These are phyloP conservation scores for Tuber magnatum DNA, from an alignment of 495 filamentous ascomycete species.

Conservation along the genomic window DNA sequence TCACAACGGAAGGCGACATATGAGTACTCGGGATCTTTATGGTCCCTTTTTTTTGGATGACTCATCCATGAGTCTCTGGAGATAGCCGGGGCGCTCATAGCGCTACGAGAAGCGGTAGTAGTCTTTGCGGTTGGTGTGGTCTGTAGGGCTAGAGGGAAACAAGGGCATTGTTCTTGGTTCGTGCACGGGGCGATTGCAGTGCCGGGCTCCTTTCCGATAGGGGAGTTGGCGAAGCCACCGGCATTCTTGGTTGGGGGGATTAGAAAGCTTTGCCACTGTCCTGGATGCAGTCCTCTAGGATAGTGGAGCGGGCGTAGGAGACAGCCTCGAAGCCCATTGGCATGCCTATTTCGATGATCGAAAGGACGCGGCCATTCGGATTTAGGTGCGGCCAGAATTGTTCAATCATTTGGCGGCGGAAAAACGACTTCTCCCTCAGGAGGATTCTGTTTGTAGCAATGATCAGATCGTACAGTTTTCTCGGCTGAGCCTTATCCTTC, in stretches of 20 bases:
- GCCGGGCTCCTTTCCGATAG: constrained; percentile 51
- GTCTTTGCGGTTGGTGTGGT: too few relatives aligned
- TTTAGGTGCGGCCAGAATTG: constrained; percentile 80
- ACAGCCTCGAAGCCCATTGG: constrained; percentile 86
- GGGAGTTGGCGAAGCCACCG: constrained; percentile 42
- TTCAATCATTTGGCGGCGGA: constrained; percentile 66
- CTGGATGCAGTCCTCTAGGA: constrained; percentile 67
- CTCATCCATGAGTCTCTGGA: constrained; percentile 68
- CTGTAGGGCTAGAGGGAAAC: too few relatives aligned
- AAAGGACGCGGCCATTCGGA: constrained; percentile 72
- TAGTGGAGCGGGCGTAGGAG: constrained; percentile 66
- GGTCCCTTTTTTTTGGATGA: constrained; percentile 52
- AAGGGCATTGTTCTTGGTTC: too few relatives aligned
- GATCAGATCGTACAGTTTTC: constrained; percentile 78
- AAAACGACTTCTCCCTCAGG: constrained; percentile 60
- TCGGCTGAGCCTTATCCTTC: constrained; percentile 46
- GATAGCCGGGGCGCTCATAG: constrained; percentile 70
- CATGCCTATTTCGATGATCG: constrained; percentile 81
- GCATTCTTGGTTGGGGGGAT: constrained; percentile 42
- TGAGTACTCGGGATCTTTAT: constrained; percentile 81
- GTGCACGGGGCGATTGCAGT: too few relatives aligned
- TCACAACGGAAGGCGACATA: constrained; percentile 79
- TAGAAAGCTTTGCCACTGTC: constrained; percentile 50
- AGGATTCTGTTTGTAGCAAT: constrained; percentile 76
- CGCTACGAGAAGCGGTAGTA: constrained; percentile 45